Percentiles rank a stretch among this genome's conserved stretches.
These are phyloP conservation scores for Xylaria hypoxylon DNA, from an alignment of 2,329 filamentous ascomycete genomes.

Conservation along the genomic window DNA sequence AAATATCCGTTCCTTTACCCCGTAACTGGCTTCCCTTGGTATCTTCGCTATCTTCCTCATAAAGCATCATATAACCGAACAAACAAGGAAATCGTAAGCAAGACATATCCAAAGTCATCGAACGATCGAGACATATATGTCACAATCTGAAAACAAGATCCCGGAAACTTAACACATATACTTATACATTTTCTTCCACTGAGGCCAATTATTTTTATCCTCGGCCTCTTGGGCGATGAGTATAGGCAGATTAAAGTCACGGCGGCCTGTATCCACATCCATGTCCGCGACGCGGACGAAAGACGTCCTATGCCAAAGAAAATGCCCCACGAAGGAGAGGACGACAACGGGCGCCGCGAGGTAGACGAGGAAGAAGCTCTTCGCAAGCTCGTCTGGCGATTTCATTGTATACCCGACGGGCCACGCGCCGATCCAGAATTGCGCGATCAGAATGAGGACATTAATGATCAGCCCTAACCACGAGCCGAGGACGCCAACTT, in stretches of 20 bases:
- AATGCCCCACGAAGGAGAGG: constrained; percentile 78
- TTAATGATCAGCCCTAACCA: constrained; percentile 85
- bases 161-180: constrained; percentile 69
- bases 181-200: constrained; percentile 82
- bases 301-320: constrained; percentile 76
- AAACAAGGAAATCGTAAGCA: constrained; percentile 25
- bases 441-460: constrained; percentile 78
- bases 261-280: constrained; percentile 86
- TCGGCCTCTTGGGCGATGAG: constrained; percentile 83
- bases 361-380: constrained; percentile 80
- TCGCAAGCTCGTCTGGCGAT: constrained; percentile 60
- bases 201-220: constrained; percentile 77
- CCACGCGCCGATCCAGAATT: constrained; percentile 89
- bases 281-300: constrained; percentile 78
- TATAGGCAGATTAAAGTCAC: constrained; percentile 84
- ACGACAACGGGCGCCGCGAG: constrained; percentile 76
- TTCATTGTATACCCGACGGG: constrained; percentile 70
- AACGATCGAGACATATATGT: constrained; percentile 14
- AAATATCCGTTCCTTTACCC: constrained; percentile 11
- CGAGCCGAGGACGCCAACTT: constrained; percentile 82
- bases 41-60: constrained; percentile 29
- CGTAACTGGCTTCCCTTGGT: constrained; percentile 22
- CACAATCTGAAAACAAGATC: constrained; percentile 10
- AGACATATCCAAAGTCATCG: constrained; percentile 8
- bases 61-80: constrained; percentile 10